phyloP scores from a whole-genome alignment of 2,329 filamentous ascomycete genomes.

The Cercospora nicotianae region DNA sequence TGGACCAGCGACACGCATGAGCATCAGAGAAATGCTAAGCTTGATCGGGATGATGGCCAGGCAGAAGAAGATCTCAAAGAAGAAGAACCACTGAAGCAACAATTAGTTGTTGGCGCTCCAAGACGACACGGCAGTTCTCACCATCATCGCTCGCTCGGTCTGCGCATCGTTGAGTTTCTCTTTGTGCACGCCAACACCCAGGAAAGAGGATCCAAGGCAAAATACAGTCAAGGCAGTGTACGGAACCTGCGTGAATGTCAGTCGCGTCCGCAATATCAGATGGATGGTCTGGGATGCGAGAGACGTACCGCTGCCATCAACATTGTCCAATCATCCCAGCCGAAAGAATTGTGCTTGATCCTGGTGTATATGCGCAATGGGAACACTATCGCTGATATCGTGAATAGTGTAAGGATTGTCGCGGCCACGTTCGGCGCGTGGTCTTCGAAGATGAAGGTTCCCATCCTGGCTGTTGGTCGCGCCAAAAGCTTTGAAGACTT shows the following conservation, averaged over 20 bases:
- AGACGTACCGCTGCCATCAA: constrained; percentile 21
- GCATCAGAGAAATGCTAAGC: constrained; percentile 41
- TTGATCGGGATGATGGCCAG: constrained; percentile 41
- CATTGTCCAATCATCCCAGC: constrained; percentile 39
- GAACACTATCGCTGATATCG: constrained; percentile 23
- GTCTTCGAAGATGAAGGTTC: constrained; percentile 25
- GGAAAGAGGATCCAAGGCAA: constrained; percentile 35
- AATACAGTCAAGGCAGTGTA: constrained; percentile 34
- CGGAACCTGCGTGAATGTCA: constrained; percentile 25
- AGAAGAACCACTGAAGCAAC: constrained; percentile 38
- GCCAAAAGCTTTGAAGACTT: background rate
- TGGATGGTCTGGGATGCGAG: background rate
- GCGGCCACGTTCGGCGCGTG: constrained; percentile 28
- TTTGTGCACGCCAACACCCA: constrained; percentile 38
- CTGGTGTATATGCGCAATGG: constrained; percentile 28
- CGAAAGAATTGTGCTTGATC: constrained; percentile 31
- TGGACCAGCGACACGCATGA: constrained; percentile 39
- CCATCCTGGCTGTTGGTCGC: background rate
- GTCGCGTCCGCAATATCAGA: background rate
- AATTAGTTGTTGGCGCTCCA: constrained; percentile 10
- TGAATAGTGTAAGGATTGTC: constrained; percentile 24
- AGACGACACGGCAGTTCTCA: constrained; percentile 13
- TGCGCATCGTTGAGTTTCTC: constrained; percentile 24
- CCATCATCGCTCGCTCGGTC: constrained; percentile 29
- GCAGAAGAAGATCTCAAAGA: constrained; percentile 43